Percentiles rank a stretch among this genome's conserved stretches.
Evolutionary conservation across 495 filamentous ascomycete species (phyloP).

Genomic region (Penicillium roqueforti): DNA sequence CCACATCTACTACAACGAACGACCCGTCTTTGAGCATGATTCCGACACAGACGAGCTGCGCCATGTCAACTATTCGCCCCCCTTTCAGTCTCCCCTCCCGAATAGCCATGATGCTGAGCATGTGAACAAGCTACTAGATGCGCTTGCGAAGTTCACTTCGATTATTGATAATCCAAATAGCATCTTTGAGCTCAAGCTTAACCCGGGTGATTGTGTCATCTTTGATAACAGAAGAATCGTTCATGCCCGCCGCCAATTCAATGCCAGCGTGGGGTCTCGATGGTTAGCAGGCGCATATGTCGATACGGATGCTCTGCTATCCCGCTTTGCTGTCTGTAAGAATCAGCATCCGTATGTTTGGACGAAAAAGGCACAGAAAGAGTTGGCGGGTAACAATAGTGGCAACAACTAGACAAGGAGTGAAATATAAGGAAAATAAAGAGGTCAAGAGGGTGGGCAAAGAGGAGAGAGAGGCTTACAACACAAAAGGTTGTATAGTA

Average conservation of each 20-base stretch:
- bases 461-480: not conserved
- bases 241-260: conserved; percentile 73
- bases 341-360: not conserved
- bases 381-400: not conserved
- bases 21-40: conserved; percentile 50
- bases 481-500: not conserved
- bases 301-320: conserved; percentile 61
- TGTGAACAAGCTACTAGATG: conserved; percentile 29
- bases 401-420: not conserved
- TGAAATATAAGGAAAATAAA: not conserved
- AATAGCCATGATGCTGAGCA: not conserved
- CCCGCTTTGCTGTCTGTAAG: conserved; percentile 40
- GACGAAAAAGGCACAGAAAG: not conserved
- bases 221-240: conserved; percentile 79
- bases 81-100: conserved; percentile 56
- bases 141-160: conserved; percentile 26
- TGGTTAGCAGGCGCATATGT: conserved; percentile 88
- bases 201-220: conserved; percentile 76
- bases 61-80: conserved; percentile 66
- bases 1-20: conserved; percentile 53
- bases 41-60: conserved; percentile 16
- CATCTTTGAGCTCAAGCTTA: conserved; percentile 64
- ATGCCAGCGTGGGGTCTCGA: conserved; percentile 49
- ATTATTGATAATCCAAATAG: conserved; percentile 45
- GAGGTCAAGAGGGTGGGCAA: not conserved